Evolutionary conservation across 805 yeast genomes (phyloP).

Genomic region (Nematodospora valgi): DNA sequence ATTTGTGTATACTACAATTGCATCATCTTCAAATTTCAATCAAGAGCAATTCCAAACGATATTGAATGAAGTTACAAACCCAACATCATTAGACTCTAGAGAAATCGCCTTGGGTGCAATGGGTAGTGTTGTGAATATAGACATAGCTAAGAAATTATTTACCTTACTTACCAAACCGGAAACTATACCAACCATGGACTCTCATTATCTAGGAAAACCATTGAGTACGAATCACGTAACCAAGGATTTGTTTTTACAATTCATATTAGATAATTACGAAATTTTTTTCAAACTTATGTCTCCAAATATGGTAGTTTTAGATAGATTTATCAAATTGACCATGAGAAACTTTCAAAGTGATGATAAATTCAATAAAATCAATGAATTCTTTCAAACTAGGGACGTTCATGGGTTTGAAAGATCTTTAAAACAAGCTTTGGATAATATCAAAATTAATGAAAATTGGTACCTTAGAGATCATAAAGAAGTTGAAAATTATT

Average conservation of each 20-base stretch:
- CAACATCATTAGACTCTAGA: conserved; percentile 54
- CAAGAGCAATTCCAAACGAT: conserved; percentile 37
- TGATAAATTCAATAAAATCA: conserved; percentile 29
- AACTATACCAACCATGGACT: conserved; percentile 55
- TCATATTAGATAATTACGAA: conserved; percentile 46
- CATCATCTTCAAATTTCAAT: conserved; percentile 30
- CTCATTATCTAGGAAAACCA: conserved; percentile 46
- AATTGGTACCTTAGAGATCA: conserved; percentile 50
- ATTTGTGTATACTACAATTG: conserved; percentile 42
- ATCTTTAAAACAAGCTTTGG: conserved; percentile 54
- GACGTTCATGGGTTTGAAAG: conserved; percentile 50
- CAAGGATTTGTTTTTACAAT: conserved; percentile 46
- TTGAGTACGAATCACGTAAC: conserved; percentile 45
- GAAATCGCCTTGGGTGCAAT: conserved; percentile 57
- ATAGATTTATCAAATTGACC: conserved; percentile 41
- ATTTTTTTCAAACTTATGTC: conserved; percentile 42
- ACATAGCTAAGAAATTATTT: conserved; percentile 38
- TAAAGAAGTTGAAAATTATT: conserved; percentile 28
- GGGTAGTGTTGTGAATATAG: conserved; percentile 41
- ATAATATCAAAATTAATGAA: conserved; percentile 47
- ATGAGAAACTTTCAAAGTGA: conserved; percentile 38
- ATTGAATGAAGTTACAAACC: conserved; percentile 44
- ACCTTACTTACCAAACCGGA: conserved; percentile 38
- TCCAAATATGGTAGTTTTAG: conserved; percentile 49
- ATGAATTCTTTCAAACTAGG: conserved; percentile 26